phyloP scores from a whole-genome alignment of 2,329 filamentous ascomycete genomes.

The Aureobasidium sp. region DNA sequence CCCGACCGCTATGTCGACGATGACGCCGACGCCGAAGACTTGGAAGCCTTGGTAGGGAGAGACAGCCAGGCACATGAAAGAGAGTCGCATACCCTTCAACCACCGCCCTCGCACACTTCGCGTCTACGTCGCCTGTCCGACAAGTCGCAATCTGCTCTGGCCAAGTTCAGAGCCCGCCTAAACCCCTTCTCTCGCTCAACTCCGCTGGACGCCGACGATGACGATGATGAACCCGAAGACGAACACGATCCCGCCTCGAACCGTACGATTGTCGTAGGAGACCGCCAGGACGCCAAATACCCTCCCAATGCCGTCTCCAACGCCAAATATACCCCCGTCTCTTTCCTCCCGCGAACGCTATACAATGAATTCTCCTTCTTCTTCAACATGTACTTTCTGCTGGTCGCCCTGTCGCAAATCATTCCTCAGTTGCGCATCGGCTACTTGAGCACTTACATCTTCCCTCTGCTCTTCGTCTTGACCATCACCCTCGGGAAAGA shows the following conservation, averaged over 20 bases:
- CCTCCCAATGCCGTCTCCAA: conserved; percentile 91
- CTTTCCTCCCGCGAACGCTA: conserved; percentile 84
- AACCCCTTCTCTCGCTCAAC: conserved; percentile 22
- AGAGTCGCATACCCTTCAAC: neutral
- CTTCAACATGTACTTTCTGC: conserved; percentile 98
- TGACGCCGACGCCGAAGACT: conserved; percentile 53
- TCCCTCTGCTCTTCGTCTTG: conserved; percentile 84
- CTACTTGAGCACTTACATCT: conserved; percentile 90
- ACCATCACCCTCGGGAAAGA: conserved; percentile 92
- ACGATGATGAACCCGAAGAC: conserved; percentile 26
- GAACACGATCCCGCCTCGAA: conserved; percentile 56
- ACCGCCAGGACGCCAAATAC: conserved; percentile 63
- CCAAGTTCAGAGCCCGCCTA: conserved; percentile 11
- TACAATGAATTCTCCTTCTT: conserved; percentile 99
- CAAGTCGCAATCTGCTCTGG: conserved; percentile 8
- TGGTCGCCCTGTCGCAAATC: conserved; percentile 88
- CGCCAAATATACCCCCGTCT: conserved; percentile 93
- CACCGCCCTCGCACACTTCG: neutral
- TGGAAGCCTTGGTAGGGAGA: conserved; percentile 51
- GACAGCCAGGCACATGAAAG: conserved; percentile 40
- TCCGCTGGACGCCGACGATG: neutral
- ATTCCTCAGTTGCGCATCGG: conserved; percentile 86
- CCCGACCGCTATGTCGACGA: conserved; percentile 32
- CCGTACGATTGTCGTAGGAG: conserved; percentile 67
- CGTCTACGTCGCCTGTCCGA: neutral